Evolutionary conservation across 306 rosid genomes (phyloP).

Genomic region (Canavalia ensiformis): DNA sequence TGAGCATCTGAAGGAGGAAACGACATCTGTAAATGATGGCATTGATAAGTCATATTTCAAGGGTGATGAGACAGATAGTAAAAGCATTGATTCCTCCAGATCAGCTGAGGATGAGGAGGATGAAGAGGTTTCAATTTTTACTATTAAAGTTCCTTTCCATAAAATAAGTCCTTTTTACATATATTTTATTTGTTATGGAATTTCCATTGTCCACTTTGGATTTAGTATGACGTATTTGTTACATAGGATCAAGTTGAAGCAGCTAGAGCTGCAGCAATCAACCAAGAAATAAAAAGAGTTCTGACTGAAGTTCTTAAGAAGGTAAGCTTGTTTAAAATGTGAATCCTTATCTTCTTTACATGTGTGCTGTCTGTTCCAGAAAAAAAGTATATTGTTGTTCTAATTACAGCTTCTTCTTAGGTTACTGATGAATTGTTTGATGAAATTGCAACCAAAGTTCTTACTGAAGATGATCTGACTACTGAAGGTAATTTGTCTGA

Average conservation of each 20-base stretch:
- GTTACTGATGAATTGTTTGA: slow-evolving; percentile 97
- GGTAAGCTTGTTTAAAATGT: slow-evolving; percentile 59
- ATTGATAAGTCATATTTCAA: slow-evolving; percentile 63
- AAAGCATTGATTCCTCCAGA: slow-evolving; percentile 83
- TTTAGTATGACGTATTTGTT: slow-evolving; percentile 32
- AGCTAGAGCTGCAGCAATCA: slow-evolving; percentile 86
- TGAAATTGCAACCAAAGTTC: slow-evolving; percentile 92
- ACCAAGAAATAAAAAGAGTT: slow-evolving; percentile 89
- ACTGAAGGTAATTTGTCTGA: slow-evolving; percentile 66
- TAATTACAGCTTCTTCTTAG: slow-evolving; percentile 60
- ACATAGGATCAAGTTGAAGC: slow-evolving; percentile 77
- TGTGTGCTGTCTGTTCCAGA: slow-evolving; percentile 30
- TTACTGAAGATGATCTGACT: slow-evolving; percentile 75
- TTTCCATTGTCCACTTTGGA: slow-evolving; percentile 15
- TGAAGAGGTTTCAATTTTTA: slow-evolving; percentile 75
- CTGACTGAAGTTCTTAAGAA: slow-evolving; percentile 92
- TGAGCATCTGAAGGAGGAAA: slow-evolving; percentile 79
- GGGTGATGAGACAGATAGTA: slow-evolving; percentile 79
- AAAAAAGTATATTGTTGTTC: slow-evolving; percentile 35
- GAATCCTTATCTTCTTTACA: slow-evolving; percentile 25
- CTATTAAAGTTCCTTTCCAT: slow-evolving; percentile 29
- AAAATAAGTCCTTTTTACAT: not conserved
- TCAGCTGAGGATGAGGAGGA: slow-evolving; percentile 94
- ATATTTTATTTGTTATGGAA: not conserved
- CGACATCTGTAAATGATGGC: slow-evolving; percentile 57